Evolutionary conservation across 495 filamentous ascomycete species (phyloP).

Genomic region (Lophium mytilinum): DNA sequence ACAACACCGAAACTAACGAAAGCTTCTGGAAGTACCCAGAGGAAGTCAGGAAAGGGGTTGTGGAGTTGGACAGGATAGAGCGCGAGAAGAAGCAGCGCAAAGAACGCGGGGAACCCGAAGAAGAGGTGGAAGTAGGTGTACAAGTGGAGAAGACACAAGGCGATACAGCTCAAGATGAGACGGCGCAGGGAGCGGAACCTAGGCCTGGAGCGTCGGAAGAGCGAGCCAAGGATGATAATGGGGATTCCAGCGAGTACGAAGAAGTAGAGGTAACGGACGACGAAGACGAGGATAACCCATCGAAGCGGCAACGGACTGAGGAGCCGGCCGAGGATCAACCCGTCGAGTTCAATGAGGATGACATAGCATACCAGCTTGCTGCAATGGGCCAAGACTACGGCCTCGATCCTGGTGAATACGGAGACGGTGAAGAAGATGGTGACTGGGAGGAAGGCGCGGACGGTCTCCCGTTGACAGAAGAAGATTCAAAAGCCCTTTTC

Average conservation of each 20-base stretch:
- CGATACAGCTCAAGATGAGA: conserved; percentile 28
- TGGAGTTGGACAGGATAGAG: conserved; percentile 57
- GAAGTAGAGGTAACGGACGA: conserved; percentile 61
- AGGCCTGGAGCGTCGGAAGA: conserved; percentile 1
- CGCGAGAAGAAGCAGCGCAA: conserved; percentile 42
- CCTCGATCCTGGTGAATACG: conserved; percentile 61
- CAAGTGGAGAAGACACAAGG: too few relatives aligned
- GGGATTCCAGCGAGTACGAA: conserved; percentile 59
- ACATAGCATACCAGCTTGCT: conserved; percentile 85
- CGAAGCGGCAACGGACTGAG: conserved; percentile 61
- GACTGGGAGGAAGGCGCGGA: conserved; percentile 64
- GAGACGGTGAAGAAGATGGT: conserved; percentile 51
- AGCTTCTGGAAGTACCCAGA: conserved; percentile 91
- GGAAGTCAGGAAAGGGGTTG: conserved; percentile 70
- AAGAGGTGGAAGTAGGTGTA: conserved; percentile 10
- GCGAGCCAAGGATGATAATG: conserved; percentile 28
- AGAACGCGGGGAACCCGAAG: conserved; percentile 31
- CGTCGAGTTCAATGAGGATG: conserved; percentile 88
- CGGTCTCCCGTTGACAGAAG: conserved; percentile 33
- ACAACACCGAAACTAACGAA: conserved; percentile 71
- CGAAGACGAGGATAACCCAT: conserved; percentile 43
- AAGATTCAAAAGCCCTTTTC: conserved; percentile 54
- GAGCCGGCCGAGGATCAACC: conserved; percentile 46
- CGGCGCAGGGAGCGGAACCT: neutral
- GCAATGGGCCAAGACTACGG: conserved; percentile 75